phyloP scores from a whole-genome alignment of 2,329 filamentous ascomycete genomes.

The Aspergillus chevalieri region DNA sequence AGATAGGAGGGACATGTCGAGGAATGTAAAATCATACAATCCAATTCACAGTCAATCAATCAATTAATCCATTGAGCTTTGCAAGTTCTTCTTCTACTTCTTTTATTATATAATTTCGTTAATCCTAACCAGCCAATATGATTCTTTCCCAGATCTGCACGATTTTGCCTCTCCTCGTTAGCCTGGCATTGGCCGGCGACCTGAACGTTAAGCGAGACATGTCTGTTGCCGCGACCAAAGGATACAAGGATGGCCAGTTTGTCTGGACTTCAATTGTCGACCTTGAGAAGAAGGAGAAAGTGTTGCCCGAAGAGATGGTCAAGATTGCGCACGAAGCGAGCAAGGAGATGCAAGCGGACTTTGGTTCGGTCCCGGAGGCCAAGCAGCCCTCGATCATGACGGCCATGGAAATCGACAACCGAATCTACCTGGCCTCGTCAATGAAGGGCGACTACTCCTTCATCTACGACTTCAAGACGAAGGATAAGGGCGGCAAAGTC shows the following conservation, averaged over 20 bases:
- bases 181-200: background rate
- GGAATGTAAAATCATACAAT: background rate
- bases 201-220: background rate
- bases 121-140: background rate
- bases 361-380: background rate
- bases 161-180: background rate
- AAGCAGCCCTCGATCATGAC: background rate
- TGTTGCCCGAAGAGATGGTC: background rate
- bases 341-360: background rate
- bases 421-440: background rate
- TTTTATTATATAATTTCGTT: background rate
- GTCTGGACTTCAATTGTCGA: background rate
- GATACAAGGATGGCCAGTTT: background rate
- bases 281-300: background rate
- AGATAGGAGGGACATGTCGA: background rate
- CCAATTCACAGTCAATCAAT: background rate
- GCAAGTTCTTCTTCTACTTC: background rate
- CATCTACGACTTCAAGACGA: background rate
- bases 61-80: background rate
- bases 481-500: background rate
- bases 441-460: conserved; percentile 2
- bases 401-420: background rate
- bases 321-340: background rate
- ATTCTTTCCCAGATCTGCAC: background rate
- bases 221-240: background rate